Evolutionary conservation across 2,329 filamentous ascomycete species (phyloP), one percentile per base, ranked within the genome.

Genomic region (Zelopaecilomyces penicillatus): DNA sequence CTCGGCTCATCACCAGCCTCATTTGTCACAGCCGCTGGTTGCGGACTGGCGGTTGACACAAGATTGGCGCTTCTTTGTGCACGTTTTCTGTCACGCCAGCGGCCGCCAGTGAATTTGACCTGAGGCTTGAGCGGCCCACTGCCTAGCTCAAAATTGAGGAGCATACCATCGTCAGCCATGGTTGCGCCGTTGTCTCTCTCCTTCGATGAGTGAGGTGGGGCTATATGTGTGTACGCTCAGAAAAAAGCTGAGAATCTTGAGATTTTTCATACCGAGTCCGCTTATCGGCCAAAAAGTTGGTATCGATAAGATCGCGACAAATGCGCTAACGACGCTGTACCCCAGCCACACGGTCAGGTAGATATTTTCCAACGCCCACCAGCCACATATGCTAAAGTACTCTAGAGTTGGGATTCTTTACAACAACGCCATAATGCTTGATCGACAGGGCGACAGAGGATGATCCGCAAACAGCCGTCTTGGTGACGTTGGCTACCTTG

Each of bases 161-260:
- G 77, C 80, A 98, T 85, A 54, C 89, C 89, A 81, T 95, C 87
- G 71, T 97, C 90, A 42, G 87, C 87, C 90, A 97, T 96, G 49
- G 37, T 51, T 34, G 27, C 2, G 39, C 26, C 38, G 38, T 11
- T 37, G 41, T 31, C 9, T 41, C 31, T 38, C 37, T 35, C 19
- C 8, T 29, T 44, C 32, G 19, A 19, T 19, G 19, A 19, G 19
- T 19, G 19, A 19, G 19, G 19, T 19, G 19, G 19, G 19, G 19
- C 19, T 19, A 19, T 19, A 19, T 19, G 19, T 19, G 19, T 19
- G 19, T 19, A 19, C 19, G 19, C 19, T 19, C 19, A 19, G 19
- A 19, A 19, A 19, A 19, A 19, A 19, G 19, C 19, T 19, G 19
- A 19, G 19, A 19, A 19, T 19, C 19, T 19, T 19, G 19, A 19